A percentile compares a stretch with the other conserved stretches of the same genome.
These are phyloP conservation scores for Haplographium delicatum DNA, from an alignment of 495 filamentous ascomycete species.

Conservation along the genomic window DNA sequence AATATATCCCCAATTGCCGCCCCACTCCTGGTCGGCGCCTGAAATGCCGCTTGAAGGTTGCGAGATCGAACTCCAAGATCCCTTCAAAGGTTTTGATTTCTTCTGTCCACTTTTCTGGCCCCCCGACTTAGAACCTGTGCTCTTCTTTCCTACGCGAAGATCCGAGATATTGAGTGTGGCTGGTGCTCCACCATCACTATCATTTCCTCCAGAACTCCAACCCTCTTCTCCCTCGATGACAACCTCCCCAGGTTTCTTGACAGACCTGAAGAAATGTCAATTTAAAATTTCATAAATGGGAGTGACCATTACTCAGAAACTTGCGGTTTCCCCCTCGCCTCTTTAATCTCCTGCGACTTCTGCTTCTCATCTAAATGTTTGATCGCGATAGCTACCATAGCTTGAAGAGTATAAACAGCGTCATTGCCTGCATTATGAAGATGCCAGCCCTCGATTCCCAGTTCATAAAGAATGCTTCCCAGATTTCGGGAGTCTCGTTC, in stretches of 20 bases:
- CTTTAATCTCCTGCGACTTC: constrained; percentile 28
- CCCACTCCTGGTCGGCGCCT: no score
- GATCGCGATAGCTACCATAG: constrained; percentile 63
- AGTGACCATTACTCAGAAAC: constrained; percentile 9
- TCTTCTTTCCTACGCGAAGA: no score
- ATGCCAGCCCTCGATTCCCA: constrained; percentile 56
- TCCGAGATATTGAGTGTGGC: no score
- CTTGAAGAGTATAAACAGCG: constrained; percentile 75
- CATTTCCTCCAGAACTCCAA: constrained; percentile 20
- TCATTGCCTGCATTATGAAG: constrained; percentile 96
- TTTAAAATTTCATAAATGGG: not conserved
- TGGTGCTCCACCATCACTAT: constrained; percentile 21
- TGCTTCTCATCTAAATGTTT: constrained; percentile 26
- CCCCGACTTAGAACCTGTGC: no score
- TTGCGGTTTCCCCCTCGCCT: constrained; percentile 20
- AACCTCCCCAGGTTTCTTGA: constrained; percentile 2
- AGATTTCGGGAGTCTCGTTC: constrained; percentile 50
- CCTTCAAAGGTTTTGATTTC: no score
- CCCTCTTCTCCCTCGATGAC: constrained; percentile 16
- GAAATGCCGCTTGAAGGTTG: no score
- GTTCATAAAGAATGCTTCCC: constrained; percentile 50
- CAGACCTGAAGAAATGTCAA: constrained; percentile 6
- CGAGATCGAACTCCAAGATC: no score
- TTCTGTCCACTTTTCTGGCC: no score
- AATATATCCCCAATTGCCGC: no score